These are phyloP conservation scores for Mycena galericulata DNA, from an alignment of 768 basidiomycete species.

Conservation along the genomic window DNA sequence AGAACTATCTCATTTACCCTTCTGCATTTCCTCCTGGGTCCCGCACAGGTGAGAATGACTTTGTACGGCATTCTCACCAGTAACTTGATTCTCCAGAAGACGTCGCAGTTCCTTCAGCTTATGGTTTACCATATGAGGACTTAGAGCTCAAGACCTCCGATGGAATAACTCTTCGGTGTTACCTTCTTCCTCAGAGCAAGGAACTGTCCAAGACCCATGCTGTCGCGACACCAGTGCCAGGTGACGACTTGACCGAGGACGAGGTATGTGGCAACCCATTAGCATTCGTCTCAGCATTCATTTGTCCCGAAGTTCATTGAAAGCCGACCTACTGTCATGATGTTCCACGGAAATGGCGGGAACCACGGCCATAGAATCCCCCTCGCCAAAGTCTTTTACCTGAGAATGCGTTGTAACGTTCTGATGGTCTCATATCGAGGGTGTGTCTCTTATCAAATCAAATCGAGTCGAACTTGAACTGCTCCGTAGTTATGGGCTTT, in stretches of 20 bases:
- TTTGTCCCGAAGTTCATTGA: conserved; percentile 50
- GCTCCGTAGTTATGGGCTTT: conserved; percentile 80
- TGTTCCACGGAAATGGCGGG: conserved; percentile 94
- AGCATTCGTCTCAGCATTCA: neutral
- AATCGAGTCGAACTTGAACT: neutral
- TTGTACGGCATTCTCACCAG: conserved; percentile 19
- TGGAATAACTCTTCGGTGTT: conserved; percentile 77
- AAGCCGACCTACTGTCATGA: conserved; percentile 84
- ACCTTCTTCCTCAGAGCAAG: conserved; percentile 76
- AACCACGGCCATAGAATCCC: conserved; percentile 93
- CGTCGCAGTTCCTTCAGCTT: conserved; percentile 77
- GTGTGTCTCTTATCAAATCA: conserved; percentile 53
- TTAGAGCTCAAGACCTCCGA: conserved; percentile 81
- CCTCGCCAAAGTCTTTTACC: conserved; percentile 83
- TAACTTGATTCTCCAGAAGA: conserved; percentile 53
- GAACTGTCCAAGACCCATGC: conserved; percentile 53
- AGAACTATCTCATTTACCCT: conserved; percentile 92
- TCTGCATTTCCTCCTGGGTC: conserved; percentile 85
- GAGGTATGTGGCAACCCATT: conserved; percentile 57
- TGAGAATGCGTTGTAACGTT: conserved; percentile 91
- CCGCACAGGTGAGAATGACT: conserved; percentile 68
- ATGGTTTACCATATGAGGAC: conserved; percentile 80
- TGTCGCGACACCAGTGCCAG: conserved; percentile 48
- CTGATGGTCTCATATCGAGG: conserved; percentile 95
- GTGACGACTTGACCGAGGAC: conserved; percentile 61